Conservation (phyloP, 1,139 yeast genomes). For the Ogataea hybrid region DNA sequence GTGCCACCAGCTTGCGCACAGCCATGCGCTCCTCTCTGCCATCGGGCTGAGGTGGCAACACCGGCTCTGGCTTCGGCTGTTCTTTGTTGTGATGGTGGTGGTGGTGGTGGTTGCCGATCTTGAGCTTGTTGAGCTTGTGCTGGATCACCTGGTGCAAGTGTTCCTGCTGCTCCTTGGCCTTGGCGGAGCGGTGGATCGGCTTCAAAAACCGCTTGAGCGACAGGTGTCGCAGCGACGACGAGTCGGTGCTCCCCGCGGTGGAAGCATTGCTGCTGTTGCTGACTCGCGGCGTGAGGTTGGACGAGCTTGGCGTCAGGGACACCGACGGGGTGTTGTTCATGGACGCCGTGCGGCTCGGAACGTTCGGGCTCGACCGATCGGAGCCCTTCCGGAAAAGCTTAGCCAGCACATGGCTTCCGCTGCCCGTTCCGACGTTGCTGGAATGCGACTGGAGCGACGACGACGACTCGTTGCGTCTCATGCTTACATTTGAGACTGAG, state of each 20-base stretch:
- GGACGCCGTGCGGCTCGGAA: constrained; percentile 2
- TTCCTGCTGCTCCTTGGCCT: constrained; percentile 19
- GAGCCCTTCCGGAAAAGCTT: constrained; percentile 14
- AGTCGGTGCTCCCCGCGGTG: constrained; percentile 15
- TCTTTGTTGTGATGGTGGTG: constrained; percentile 1
- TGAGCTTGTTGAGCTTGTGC: constrained; percentile 17
- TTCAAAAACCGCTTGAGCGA: constrained; percentile 29
- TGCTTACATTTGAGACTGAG: neutral
- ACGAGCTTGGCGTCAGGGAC: constrained; percentile 13
- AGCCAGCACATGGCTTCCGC: constrained; percentile 14
- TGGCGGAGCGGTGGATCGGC: constrained; percentile 16
- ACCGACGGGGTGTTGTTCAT: constrained; percentile 6
- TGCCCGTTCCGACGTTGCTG: constrained; percentile 8
- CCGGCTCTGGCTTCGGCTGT: neutral
- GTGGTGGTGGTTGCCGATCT: constrained; percentile 10
- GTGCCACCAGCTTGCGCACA: constrained; percentile 31
- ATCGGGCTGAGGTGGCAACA: neutral
- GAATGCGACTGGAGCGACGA: constrained; percentile 15
- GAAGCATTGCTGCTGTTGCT: constrained; percentile 18
- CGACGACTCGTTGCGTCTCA: constrained; percentile 16
- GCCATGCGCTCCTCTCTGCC: neutral
- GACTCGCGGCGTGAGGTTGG: constrained; percentile 16
- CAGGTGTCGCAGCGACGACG: constrained; percentile 10
- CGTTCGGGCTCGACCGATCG: constrained; percentile 1
- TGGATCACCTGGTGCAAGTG: constrained; percentile 19